Evolutionary conservation across 768 basidiomycete genomes (phyloP).

Genomic region (Collybia mongolica): DNA sequence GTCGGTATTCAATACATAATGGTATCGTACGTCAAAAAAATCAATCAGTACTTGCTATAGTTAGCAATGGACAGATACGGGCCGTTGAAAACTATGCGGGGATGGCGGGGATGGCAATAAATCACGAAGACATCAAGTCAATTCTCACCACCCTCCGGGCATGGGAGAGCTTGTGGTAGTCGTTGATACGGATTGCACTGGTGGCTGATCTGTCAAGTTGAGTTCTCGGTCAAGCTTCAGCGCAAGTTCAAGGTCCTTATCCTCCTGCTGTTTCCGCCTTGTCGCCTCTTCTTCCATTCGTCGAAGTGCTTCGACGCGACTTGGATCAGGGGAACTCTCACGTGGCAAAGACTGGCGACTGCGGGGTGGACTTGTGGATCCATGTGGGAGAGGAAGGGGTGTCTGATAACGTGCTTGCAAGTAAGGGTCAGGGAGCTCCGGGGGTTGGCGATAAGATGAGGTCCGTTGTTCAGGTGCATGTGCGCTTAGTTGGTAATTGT

Average conservation of each 20-base stretch:
- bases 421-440: conserved; percentile 37
- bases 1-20: no score
- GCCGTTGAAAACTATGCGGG: no score
- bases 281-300: conserved; percentile 38
- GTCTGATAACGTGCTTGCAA: conserved; percentile 47
- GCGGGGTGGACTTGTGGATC: conserved; percentile 13
- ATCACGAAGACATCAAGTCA: no score
- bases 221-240: conserved; percentile 53
- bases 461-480: not conserved
- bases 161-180: conserved; percentile 9
- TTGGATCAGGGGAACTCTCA: conserved; percentile 29
- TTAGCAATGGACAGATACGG: no score
- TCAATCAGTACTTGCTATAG: no score
- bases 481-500: not conserved
- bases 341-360: conserved; percentile 22
- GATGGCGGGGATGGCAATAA: no score
- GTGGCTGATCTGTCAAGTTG: conserved; percentile 27
- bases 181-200: not conserved
- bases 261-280: conserved; percentile 36
- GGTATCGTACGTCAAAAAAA: no score
- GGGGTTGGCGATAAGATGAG: conserved; percentile 12
- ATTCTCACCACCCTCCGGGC: conserved; percentile 18
- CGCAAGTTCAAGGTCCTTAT: conserved; percentile 48
- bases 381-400: conserved; percentile 55
- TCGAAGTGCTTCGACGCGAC: conserved; percentile 29